phyloP scores from a whole-genome alignment of 106 monocot species.

The Xerophyta viscosa region DNA sequence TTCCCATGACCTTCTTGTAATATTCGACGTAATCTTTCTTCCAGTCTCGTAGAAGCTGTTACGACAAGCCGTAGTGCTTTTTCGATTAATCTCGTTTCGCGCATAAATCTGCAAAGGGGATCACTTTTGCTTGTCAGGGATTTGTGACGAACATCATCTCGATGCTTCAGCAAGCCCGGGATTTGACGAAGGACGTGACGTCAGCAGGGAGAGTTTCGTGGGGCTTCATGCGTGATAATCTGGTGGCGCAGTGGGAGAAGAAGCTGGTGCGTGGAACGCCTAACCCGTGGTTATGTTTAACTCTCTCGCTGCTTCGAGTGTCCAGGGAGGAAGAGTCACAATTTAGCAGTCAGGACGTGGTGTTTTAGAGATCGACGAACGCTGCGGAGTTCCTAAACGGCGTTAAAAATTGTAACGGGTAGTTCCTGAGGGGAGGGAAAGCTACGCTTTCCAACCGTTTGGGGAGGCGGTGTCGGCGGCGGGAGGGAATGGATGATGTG shows the following conservation, averaged over 20 bases:
- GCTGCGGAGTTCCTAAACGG: not conserved
- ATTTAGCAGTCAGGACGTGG: constrained; percentile 3
- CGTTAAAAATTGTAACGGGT: not conserved
- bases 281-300: constrained; percentile 10
- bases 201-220: not conserved
- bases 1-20: not conserved
- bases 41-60: constrained; percentile 28
- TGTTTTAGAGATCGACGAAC: constrained; percentile 4
- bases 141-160: constrained; percentile 6
- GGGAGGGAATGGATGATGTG: not conserved
- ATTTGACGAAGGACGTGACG: constrained; percentile 1
- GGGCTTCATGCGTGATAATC: not conserved
- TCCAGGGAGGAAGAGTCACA: constrained; percentile 16
- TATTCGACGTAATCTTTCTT: constrained; percentile 12
- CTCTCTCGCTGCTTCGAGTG: not conserved
- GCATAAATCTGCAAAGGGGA: not conserved
- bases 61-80: constrained; percentile 8
- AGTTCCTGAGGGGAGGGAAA: not conserved
- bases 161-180: constrained; percentile 5
- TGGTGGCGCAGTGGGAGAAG: not conserved
- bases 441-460: not conserved
- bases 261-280: constrained; percentile 12
- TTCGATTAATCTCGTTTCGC: not conserved
- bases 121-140: not conserved
- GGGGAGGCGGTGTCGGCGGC: not conserved